phyloP scores from a whole-genome alignment of 2,329 filamentous ascomycete genomes.

The Epicoccum sorghinum region DNA sequence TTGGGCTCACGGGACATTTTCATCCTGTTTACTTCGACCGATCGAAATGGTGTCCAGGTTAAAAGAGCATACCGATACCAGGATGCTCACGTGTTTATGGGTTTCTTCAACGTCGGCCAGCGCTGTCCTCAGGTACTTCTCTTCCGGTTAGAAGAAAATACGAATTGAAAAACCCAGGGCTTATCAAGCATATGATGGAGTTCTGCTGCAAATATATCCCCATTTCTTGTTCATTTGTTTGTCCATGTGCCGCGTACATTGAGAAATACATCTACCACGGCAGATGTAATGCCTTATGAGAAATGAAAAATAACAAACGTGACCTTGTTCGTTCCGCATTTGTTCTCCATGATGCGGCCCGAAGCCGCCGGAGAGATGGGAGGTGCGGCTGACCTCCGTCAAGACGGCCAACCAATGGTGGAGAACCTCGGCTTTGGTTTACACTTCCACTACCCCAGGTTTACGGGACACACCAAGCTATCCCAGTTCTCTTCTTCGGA shows the following conservation, averaged over 20 bases:
- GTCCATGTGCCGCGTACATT: neutral
- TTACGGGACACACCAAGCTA: slow-evolving; percentile 7
- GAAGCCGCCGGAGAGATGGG: slow-evolving; percentile 17
- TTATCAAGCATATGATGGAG: slow-evolving; percentile 45
- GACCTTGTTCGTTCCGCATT: neutral
- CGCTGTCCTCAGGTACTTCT: slow-evolving; percentile 43
- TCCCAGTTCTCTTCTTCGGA: neutral
- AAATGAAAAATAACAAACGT: neutral
- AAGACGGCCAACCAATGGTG: slow-evolving; percentile 19
- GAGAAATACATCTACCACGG: neutral
- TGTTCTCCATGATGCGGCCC: slow-evolving; percentile 1
- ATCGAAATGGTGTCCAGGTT: slow-evolving; percentile 46
- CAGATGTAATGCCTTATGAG: too few species aligned
- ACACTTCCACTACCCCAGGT: slow-evolving; percentile 31
- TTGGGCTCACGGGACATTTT: slow-evolving; percentile 48
- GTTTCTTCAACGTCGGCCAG: slow-evolving; percentile 47
- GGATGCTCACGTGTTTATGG: slow-evolving; percentile 48
- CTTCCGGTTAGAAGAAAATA: slow-evolving; percentile 47
- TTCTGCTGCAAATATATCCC: slow-evolving; percentile 39
- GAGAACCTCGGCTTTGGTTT: slow-evolving; percentile 40
- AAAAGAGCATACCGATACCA: slow-evolving; percentile 47
- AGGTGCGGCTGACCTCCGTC: slow-evolving; percentile 1
- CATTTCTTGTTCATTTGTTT: slow-evolving; percentile 18
- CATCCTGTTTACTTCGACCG: slow-evolving; percentile 47
- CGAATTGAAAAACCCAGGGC: slow-evolving; percentile 48